Evolutionary conservation across 306 rosid species (phyloP).

Genomic region (Rosa chinensis): DNA sequence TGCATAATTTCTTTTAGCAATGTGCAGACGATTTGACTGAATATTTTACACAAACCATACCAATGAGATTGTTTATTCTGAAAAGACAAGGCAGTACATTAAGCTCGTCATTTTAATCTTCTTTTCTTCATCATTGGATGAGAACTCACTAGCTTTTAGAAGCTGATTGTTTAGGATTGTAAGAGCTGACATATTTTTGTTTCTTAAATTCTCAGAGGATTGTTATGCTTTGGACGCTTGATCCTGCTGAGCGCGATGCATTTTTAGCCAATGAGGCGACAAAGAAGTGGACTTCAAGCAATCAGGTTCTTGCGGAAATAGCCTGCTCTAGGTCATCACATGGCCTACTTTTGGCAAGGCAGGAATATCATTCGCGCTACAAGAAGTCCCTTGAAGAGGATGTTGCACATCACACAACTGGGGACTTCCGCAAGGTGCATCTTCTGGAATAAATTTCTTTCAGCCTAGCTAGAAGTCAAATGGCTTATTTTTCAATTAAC

Average conservation of each 20-base stretch:
- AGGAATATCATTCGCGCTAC: slow-evolving; percentile 49
- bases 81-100: not conserved
- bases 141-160: not conserved
- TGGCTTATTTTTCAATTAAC: not conserved
- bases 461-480: not conserved
- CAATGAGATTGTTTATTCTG: not conserved
- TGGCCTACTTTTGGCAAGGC: slow-evolving; percentile 39
- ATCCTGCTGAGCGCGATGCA: slow-evolving; percentile 58
- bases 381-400: slow-evolving; percentile 65
- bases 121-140: not conserved
- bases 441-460: not conserved
- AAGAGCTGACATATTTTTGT: not conserved
- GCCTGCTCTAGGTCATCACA: slow-evolving; percentile 46
- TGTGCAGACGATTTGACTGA: not conserved
- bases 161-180: not conserved
- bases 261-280: slow-evolving; percentile 47
- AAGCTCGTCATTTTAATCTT: not conserved
- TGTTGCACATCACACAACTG: slow-evolving; percentile 57
- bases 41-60: not conserved
- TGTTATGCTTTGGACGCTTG: slow-evolving; percentile 51
- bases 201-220: slow-evolving; percentile 31
- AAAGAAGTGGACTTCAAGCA: slow-evolving; percentile 41
- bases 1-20: not conserved
- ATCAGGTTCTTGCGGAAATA: slow-evolving; percentile 45
- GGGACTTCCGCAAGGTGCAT: slow-evolving; percentile 51